Conservation (phyloP, 331 rosid species). For the Quercus tomentella region DNA sequence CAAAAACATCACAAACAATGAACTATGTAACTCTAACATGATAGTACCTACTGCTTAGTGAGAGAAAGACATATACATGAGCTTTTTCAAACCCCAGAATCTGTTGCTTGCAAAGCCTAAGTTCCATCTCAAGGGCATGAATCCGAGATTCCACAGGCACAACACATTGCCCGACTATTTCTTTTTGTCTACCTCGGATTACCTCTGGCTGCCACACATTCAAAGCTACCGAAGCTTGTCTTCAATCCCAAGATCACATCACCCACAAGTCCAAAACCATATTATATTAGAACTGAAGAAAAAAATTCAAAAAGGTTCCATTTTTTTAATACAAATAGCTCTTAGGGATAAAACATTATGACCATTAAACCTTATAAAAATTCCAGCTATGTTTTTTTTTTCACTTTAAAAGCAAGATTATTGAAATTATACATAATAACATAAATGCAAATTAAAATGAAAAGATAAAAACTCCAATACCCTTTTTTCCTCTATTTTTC, state of each 20-base stretch:
- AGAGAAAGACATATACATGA: conserved; percentile 52
- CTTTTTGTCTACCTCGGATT: conserved; percentile 57
- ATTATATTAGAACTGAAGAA: neutral
- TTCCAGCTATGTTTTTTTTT: too few relatives aligned
- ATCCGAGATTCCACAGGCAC: conserved; percentile 71
- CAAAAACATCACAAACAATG: conserved; percentile 5
- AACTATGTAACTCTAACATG: neutral
- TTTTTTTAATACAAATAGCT: too few relatives aligned
- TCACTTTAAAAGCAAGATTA: too few relatives aligned
- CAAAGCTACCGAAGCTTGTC: conserved; percentile 81
- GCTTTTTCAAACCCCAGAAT: conserved; percentile 48
- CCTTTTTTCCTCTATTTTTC: too few relatives aligned
- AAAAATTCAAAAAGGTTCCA: too few relatives aligned
- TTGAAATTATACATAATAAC: too few relatives aligned
- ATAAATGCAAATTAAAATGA: too few relatives aligned
- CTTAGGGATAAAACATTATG: too few relatives aligned
- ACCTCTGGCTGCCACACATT: conserved; percentile 92
- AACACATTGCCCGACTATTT: conserved; percentile 64
- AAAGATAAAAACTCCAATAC: too few relatives aligned
- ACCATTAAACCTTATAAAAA: too few relatives aligned
- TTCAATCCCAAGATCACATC: conserved; percentile 18
- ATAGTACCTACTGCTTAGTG: neutral
- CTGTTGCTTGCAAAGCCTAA: conserved; percentile 66
- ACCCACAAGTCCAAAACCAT: neutral
- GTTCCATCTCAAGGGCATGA: conserved; percentile 67